These are phyloP conservation scores for Dictyostelium purpureum DNA, from an alignment of 78 protist species.

Conservation along the genomic window DNA sequence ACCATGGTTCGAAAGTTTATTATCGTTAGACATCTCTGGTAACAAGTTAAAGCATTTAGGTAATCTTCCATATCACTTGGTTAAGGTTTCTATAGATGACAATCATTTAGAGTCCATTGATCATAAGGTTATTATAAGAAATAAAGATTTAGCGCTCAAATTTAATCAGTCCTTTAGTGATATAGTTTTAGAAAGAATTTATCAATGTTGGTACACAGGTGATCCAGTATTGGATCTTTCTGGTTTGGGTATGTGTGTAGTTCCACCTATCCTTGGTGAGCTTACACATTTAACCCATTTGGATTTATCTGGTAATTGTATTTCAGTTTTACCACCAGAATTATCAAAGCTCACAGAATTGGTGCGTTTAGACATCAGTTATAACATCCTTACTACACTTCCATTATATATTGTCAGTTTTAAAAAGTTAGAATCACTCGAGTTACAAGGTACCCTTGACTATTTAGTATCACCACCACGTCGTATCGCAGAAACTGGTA, in stretches of 20 bases:
- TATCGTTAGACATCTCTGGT: constrained; percentile 5
- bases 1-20: constrained; percentile 21
- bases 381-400: constrained; percentile 22
- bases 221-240: constrained; percentile 54
- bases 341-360: constrained; percentile 25
- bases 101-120: constrained; percentile 31
- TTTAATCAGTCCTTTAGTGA: constrained; percentile 49
- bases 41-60: constrained; percentile 23
- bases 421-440: not conserved
- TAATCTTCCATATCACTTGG: constrained; percentile 54
- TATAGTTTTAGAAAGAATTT: constrained; percentile 41
- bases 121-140: constrained; percentile 16
- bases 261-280: constrained; percentile 13
- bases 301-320: constrained; percentile 63
- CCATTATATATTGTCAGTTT: constrained; percentile 25
- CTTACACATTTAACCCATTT: constrained; percentile 37
- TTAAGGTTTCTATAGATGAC: constrained; percentile 10
- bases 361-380: constrained; percentile 34
- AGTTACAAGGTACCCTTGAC: constrained; percentile 22
- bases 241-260: constrained; percentile 23
- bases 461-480: constrained; percentile 42
- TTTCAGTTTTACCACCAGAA: constrained; percentile 40
- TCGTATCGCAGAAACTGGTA: constrained; percentile 60
- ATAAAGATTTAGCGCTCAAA: constrained; percentile 14
- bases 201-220: constrained; percentile 30